Conservation (phyloP, 164 flowering plant species). For the Platanus orientalis region DNA sequence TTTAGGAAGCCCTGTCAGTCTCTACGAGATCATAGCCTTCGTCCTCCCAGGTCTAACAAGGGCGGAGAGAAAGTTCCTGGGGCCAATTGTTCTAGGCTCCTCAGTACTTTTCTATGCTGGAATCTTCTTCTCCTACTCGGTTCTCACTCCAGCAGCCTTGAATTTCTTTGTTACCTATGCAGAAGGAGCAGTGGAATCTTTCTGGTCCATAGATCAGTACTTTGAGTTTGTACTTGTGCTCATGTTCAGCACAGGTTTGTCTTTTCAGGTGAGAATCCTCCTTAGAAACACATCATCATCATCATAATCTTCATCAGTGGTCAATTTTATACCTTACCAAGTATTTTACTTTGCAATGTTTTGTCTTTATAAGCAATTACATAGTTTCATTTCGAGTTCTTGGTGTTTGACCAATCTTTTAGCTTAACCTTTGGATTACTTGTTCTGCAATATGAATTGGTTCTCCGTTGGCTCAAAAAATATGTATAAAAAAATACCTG, state of each 20-base stretch:
- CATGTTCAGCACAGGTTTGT: slow-evolving; percentile 95
- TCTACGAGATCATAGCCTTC: slow-evolving; percentile 96
- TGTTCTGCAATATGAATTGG: too few species aligned
- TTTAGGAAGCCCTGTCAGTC: slow-evolving; percentile 83
- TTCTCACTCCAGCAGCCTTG: slow-evolving; percentile 95
- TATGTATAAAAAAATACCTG: too few species aligned
- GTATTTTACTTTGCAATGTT: too few species aligned
- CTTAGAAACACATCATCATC: neutral
- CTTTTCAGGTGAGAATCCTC: slow-evolving; percentile 75
- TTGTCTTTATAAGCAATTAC: too few species aligned
- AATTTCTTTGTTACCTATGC: slow-evolving; percentile 92
- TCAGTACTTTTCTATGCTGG: slow-evolving; percentile 95
- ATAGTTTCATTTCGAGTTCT: too few species aligned
- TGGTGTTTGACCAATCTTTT: too few species aligned
- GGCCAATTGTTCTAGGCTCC: slow-evolving; percentile 92
- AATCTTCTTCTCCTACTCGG: slow-evolving; percentile 68
- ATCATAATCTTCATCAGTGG: too few species aligned
- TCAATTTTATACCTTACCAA: too few species aligned
- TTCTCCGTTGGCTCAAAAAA: too few species aligned
- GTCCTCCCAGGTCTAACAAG: slow-evolving; percentile 89
- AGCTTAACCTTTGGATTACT: too few species aligned
- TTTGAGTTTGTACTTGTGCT: slow-evolving; percentile 95
- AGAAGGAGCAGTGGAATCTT: slow-evolving; percentile 93
- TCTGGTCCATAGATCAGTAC: slow-evolving; percentile 98
- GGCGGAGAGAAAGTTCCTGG: slow-evolving; percentile 82